phyloP scores from a whole-genome alignment of 1,139 yeast species.

The Tardiomyces digboiensis region DNA sequence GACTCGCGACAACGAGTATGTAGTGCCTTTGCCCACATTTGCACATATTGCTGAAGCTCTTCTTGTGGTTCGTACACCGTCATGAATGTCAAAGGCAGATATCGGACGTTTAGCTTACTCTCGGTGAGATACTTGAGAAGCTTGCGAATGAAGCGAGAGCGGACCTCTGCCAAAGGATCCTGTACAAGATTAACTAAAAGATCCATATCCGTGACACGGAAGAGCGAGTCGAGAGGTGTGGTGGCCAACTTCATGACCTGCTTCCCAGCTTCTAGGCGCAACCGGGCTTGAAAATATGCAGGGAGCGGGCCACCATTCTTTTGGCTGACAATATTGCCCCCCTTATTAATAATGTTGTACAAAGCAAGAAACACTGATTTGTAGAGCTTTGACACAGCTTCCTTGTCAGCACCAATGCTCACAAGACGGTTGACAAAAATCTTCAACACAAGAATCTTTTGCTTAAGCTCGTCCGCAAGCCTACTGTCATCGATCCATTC shows the following conservation, averaged over 20 bases:
- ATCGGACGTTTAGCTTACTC: slow-evolving; percentile 52
- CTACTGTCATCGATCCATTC: slow-evolving; percentile 44
- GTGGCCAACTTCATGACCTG: slow-evolving; percentile 57
- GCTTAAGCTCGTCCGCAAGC: slow-evolving; percentile 33
- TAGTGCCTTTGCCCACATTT: slow-evolving; percentile 68
- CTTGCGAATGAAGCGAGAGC: slow-evolving; percentile 41
- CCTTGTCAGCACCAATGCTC: slow-evolving; percentile 32
- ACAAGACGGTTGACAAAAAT: slow-evolving; percentile 56
- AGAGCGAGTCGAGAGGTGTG: slow-evolving; percentile 39
- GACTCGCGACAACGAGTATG: slow-evolving; percentile 31
- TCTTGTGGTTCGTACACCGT: slow-evolving; percentile 65
- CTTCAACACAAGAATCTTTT: slow-evolving; percentile 38
- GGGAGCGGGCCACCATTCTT: slow-evolving; percentile 53
- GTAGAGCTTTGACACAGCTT: slow-evolving; percentile 32
- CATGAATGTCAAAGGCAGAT: slow-evolving; percentile 58
- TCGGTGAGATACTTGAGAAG: slow-evolving; percentile 45
- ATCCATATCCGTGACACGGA: slow-evolving; percentile 43
- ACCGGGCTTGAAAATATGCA: slow-evolving; percentile 42
- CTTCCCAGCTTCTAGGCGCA: slow-evolving; percentile 63
- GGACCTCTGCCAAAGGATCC: slow-evolving; percentile 53
- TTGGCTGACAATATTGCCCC: slow-evolving; percentile 67
- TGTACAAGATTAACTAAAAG: slow-evolving; percentile 53
- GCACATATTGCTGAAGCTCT: slow-evolving; percentile 39
- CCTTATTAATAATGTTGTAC: slow-evolving; percentile 57
- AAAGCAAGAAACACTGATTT: slow-evolving; percentile 56